Base-by-base conservation (phyloP, 2,329 filamentous ascomycete genomes). In the Fusarium euwallaceae region DNA sequence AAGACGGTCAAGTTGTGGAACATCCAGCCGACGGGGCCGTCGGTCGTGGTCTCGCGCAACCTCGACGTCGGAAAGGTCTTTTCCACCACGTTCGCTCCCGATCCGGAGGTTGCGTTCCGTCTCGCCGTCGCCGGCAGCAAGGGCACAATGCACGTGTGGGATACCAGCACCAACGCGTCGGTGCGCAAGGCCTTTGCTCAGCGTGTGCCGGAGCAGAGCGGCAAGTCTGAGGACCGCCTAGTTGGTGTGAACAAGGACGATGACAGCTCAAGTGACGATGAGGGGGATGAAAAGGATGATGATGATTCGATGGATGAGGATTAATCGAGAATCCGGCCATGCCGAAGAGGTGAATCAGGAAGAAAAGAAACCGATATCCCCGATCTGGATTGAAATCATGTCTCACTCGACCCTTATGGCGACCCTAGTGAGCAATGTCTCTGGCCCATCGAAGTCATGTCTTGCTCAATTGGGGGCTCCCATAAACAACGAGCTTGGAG, bases 1-100 rank as follows among this genome's bases (percentile, higher is more conserved):
- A 96, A 95, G 87, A 94, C 93, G 7, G 95, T 98, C 78, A 99
- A 99, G 88, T 88, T 99, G 67, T 99, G 97, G 97, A 98, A 98
- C 84, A 91, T 98, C 67, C 90, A 93, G 77, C 84, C 92, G 14
- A 90, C 90, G 45, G 95, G 95, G 3, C 97, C 97, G 1, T 94
- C 92, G 70, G 94, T 99, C 90, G 95, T 99, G 2, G 94, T 97
- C 6, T 94, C 94, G 29, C 92, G 97, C 76, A 96, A 98, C 82
- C 87, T 98, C 55, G 97, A 97, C 64, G 94, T 99, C 20, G 97
- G 97, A 70, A 97, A 96, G 84, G 93, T 99, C 41, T 99, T 99
- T 84, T 94, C 94, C 12, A 93, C 95, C 3, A 90, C 89, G 8
- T 99, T 98, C 82, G 97, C 94, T 5, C 96, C 97, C 1, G 97